Evolutionary conservation across 2,329 filamentous ascomycete species (phyloP).

Genomic region (Dactylella cylindrospora): DNA sequence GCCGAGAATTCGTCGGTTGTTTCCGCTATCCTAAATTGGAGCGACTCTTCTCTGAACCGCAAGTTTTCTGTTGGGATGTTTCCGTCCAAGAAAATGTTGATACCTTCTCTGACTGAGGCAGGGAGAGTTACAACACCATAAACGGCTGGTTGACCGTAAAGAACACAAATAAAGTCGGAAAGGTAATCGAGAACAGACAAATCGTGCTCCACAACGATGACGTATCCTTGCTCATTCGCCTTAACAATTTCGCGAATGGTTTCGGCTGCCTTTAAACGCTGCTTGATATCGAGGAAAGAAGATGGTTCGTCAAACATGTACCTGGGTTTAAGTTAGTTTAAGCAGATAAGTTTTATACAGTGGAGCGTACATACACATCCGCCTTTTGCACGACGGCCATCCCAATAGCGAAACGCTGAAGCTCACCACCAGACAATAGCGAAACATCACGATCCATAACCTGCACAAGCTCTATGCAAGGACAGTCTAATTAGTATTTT

Average conservation of each 20-base stretch:
- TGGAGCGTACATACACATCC: conserved; percentile 65
- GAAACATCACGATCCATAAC: conserved; percentile 90
- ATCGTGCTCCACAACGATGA: conserved; percentile 99
- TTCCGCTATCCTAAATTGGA: conserved; percentile 92
- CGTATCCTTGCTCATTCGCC: conserved; percentile 73
- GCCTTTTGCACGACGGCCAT: conserved; percentile 94
- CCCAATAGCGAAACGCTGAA: conserved; percentile 96
- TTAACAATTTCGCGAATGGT: conserved; percentile 89
- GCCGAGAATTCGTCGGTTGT: conserved; percentile 82
- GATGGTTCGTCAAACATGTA: conserved; percentile 99
- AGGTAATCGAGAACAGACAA: conserved; percentile 97
- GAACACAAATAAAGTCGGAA: conserved; percentile 95
- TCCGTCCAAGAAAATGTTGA: conserved; percentile 98
- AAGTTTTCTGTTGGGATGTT: conserved; percentile 98
- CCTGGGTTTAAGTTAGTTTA: conserved; percentile 49
- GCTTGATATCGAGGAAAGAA: conserved; percentile 98
- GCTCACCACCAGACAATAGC: conserved; percentile 90
- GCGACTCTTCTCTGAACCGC: conserved; percentile 93
- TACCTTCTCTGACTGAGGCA: conserved; percentile 93
- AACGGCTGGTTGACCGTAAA: conserved; percentile 91
- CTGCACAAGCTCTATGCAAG: conserved; percentile 70
- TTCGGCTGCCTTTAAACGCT: conserved; percentile 86
- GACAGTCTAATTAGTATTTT: conserved; percentile 21
- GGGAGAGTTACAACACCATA: conserved; percentile 98
- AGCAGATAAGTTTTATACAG: background rate